Percentiles rank a stretch among this genome's conserved stretches.
These are phyloP conservation scores for Coemansia erecta DNA, from an alignment of 192 early-diverging fungal species.

Conservation along the genomic window DNA sequence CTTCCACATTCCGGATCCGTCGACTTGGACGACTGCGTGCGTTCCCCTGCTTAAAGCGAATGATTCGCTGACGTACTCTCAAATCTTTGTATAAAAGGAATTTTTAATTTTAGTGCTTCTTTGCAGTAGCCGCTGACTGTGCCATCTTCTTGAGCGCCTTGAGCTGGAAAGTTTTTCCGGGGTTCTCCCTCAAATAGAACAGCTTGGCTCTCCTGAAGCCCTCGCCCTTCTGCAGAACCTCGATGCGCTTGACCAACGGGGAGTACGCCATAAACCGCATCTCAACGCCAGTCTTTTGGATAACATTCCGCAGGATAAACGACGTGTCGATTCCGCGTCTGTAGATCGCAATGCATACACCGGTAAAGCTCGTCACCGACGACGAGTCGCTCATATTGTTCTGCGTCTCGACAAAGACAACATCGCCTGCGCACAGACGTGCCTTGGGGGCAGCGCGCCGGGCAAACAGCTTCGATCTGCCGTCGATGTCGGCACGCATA, in stretches of 20 bases:
- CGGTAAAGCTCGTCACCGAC: constrained; percentile 63
- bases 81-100: no score
- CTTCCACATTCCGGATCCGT: no score
- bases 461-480: constrained; percentile 62
- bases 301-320: constrained; percentile 76
- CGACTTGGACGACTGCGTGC: no score
- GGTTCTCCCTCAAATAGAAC: constrained; percentile 74
- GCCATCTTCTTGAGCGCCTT: constrained; percentile 41
- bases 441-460: constrained; percentile 58
- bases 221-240: constrained; percentile 61
- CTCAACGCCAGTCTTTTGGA: constrained; percentile 75
- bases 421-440: constrained; percentile 58
- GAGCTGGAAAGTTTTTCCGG: constrained; percentile 68
- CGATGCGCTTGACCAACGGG: constrained; percentile 71
- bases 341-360: constrained; percentile 71
- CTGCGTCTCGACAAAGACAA: constrained; percentile 67
- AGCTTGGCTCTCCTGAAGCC: constrained; percentile 71
- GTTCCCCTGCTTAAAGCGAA: no score
- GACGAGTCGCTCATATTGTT: constrained; percentile 56
- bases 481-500: constrained; percentile 56
- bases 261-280: constrained; percentile 72
- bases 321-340: constrained; percentile 71
- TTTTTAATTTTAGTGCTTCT: constrained; percentile 7
- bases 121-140: constrained; percentile 22
- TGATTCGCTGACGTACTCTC: no score